Evolutionary conservation across 345 rosid genomes (phyloP).

Genomic region (Dimocarpus longan): DNA sequence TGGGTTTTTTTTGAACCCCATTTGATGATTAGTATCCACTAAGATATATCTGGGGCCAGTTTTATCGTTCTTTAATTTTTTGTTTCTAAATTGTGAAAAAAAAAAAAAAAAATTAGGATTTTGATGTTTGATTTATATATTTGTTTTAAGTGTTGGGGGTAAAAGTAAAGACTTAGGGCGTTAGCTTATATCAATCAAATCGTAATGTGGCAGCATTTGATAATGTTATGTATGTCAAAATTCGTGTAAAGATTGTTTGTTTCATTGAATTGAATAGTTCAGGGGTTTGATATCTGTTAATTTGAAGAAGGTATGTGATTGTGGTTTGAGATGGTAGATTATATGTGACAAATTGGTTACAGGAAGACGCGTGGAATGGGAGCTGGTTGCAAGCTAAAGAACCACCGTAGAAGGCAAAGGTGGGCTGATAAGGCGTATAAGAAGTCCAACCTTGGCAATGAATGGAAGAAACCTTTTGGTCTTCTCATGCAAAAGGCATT

Average conservation of each 20-base stretch:
- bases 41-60: constrained; percentile 4
- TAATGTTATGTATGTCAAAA: not conserved
- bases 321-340: not conserved
- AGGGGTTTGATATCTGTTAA: not conserved
- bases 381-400: constrained; percentile 53
- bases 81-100: not conserved
- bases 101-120: not conserved
- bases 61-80: not conserved
- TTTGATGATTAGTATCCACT: constrained; percentile 10
- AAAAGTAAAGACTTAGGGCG: not conserved
- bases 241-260: not conserved
- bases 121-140: too few relatives aligned
- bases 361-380: constrained; percentile 72
- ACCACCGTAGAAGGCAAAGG: constrained; percentile 44
- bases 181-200: not conserved
- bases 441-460: constrained; percentile 49
- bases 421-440: constrained; percentile 55
- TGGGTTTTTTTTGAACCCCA: not conserved
- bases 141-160: not conserved
- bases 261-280: not conserved
- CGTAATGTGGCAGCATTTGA: not conserved
- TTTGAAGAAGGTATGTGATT: not conserved
- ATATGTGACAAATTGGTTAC: not conserved
- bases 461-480: constrained; percentile 63
- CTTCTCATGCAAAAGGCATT: constrained; percentile 74